A percentile compares a stretch with the other conserved stretches of the same genome.
phyloP scores from a whole-genome alignment of 345 rosid genomes.

The Arabidopsis thaliana region TAIR10.1 NC_003071.7:18907501-18908000 shows the following conservation, averaged over 20 bases:
- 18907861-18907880: constrained; percentile 29
- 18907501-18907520: constrained; percentile 18
- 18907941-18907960: background rate
- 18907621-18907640: constrained; percentile 22
- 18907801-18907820: background rate
- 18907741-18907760: constrained; percentile 18
- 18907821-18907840: background rate
- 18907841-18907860: constrained; percentile 9
- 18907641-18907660: constrained; percentile 12
- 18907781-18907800: constrained; percentile 21
- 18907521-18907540: background rate
- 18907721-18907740: constrained; percentile 31
- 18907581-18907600: constrained; percentile 20
- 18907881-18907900: constrained; percentile 26
- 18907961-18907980: constrained; percentile 2
- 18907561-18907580: background rate
- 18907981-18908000: background rate
- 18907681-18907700: background rate
- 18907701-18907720: constrained; percentile 19
- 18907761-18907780: constrained; percentile 36
- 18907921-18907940: constrained; percentile 2
- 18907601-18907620: constrained; percentile 18
- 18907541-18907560: constrained; percentile 6
- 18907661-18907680: background rate
- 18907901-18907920: background rate